Evolutionary conservation across 202 grass and related monocot species (phyloP).

Genomic region (Schoenoplectus triqueter): DNA sequence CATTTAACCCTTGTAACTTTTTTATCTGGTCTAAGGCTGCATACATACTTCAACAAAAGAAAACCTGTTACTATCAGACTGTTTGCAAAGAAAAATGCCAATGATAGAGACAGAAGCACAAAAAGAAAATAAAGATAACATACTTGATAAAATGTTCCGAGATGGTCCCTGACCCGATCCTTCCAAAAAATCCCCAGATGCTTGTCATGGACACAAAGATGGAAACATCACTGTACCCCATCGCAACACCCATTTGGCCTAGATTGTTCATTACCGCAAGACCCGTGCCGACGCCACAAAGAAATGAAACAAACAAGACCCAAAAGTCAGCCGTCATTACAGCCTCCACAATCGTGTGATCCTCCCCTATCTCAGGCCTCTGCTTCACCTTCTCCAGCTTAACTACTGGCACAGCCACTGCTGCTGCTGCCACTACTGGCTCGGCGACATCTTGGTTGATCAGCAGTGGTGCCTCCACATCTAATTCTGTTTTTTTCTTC

Average conservation of each 20-base stretch:
- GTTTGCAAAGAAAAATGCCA: neutral
- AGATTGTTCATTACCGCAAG: slow-evolving; percentile 97
- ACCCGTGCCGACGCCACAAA: slow-evolving; percentile 84
- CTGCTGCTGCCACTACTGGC: slow-evolving; percentile 22
- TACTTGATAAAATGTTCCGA: slow-evolving; percentile 97
- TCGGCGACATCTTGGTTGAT: slow-evolving; percentile 8
- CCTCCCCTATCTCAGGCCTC: slow-evolving; percentile 71
- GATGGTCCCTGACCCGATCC: slow-evolving; percentile 80
- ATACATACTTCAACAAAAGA: slow-evolving; percentile 17
- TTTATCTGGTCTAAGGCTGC: neutral
- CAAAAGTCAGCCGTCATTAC: slow-evolving; percentile 75
- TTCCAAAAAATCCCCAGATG: slow-evolving; percentile 99
- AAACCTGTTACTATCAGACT: neutral
- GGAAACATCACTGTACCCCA: slow-evolving; percentile 88
- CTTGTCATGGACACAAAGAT: slow-evolving; percentile 97
- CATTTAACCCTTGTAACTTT: neutral
- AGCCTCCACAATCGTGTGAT: slow-evolving; percentile 82
- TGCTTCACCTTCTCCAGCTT: neutral
- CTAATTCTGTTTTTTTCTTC: slow-evolving; percentile 34
- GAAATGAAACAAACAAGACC: slow-evolving; percentile 83
- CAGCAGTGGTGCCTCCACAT: slow-evolving; percentile 38
- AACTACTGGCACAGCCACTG: neutral
- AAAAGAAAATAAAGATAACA: slow-evolving; percentile 23
- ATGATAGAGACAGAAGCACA: slow-evolving; percentile 16
- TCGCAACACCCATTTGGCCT: slow-evolving; percentile 89